Base-by-base conservation (phyloP, 495 filamentous ascomycete genomes). In the Trichocladium antarcticum region DNA sequence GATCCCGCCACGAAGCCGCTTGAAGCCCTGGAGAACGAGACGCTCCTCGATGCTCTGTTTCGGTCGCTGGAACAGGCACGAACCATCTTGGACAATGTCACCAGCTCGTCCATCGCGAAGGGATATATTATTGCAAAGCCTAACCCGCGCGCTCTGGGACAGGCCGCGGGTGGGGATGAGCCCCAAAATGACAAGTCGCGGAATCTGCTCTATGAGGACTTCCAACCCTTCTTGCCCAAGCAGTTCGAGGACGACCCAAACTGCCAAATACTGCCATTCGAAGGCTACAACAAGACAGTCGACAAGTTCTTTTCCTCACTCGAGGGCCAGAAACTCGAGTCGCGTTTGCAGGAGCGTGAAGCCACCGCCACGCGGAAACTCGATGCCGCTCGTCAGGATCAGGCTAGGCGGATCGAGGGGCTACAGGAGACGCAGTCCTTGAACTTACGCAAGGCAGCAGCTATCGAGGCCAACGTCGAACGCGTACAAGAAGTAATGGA, bases 221-320 rank as follows among this genome's bases (percentile, higher is more conserved):
- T 95, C 59, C 90, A 96, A 58, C 92, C 92, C 0, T 98, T 96
- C 67, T 73, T 81, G 37, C 92, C 92, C 0, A 73, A 75, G 24
- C 92, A 98, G 57, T 88, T 94, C 55, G 81, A 81, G 51, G 70
- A 79, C 9, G 80, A 83, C 47, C 69, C 80, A 4, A 65, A 68
- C 0, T 70, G 78, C 20, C 76, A 75, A 5, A 79, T 93, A 14
- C 58, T 96, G 8, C 74, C 83, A 45, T 87, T 86, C 56, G 77
- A 86, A 2, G 82, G 82, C 45, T 94, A 88, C 72, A 95, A 95
- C 62, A 85, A 83, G 47, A 92, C 89, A 0, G 88, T 94, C 0
- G 92, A 98, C 57, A 85, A 94, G 53, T 98, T 95, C 64, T 98
- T 89, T 63, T 98, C 92, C 1, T 95, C 89, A 0, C 77, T 97